Evolutionary conservation across 2,329 filamentous ascomycete species (phyloP), one percentile per base, ranked within the genome.

Genomic region (Ophiostoma quercus): DNA sequence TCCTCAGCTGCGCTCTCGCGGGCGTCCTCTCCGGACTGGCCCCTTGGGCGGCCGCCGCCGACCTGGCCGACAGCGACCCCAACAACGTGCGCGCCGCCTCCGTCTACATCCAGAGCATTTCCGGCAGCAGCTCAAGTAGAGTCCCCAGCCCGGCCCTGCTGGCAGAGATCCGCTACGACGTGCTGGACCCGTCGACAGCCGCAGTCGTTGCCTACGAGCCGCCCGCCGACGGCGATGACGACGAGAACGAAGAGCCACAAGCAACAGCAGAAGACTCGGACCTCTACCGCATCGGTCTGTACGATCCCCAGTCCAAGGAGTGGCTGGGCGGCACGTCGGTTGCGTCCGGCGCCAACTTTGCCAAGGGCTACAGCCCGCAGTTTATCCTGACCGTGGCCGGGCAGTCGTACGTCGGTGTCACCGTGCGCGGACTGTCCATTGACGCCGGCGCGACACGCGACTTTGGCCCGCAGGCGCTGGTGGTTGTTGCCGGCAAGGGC

Each of bases 401-500:
- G 84, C 9, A 32, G n/a, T 67, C 34, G 78, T 86, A 68, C 1
- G 74, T 87, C 67, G 84, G 86, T 34, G 85, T 83, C 16, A 80
- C 81, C 43, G 76, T 83, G 66, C 84, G 84, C 76, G 86, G 87
- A n/a, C 83, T 87, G 25, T 77, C 77, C 74, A 85, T 90, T 70
- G 87, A 90, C 76, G 87, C 87, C 12, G 87, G 87, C 1, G 82
- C 85, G 74, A 90, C 87, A 74, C 82, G 87, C 73, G 87, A 89
- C 76, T 89, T 89, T 79, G 87, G 86, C 0, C 87, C 88, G 63
- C 82, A 86, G 79, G 85, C 84, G 8, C 77, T 82, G 68, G 79
- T 90, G 66, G 75, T 84, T 63, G 78, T 80, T 32, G 80, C 82
- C 60, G 77, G 75, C 65, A 79, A 77, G 70, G 88, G 87, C 1